Evolutionary conservation across 2,329 filamentous ascomycete genomes (phyloP).

Genomic region (Alternaria burnsii): DNA sequence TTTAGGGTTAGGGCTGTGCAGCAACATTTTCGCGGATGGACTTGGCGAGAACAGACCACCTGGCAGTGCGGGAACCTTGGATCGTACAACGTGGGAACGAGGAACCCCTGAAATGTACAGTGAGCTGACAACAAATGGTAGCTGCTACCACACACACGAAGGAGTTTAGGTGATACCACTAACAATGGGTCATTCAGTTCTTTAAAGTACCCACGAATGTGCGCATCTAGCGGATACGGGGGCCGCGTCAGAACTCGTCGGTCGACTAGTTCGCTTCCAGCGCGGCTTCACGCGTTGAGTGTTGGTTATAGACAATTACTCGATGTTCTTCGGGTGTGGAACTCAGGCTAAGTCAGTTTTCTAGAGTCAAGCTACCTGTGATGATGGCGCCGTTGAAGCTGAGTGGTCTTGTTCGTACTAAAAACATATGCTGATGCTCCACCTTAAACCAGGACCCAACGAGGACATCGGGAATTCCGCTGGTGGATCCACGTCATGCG

Average conservation of each 20-base stretch:
- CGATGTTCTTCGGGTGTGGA: not conserved
- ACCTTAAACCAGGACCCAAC: not conserved
- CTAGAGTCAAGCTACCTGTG: not conserved
- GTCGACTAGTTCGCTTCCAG: not conserved
- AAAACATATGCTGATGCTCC: not conserved
- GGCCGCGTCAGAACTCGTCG: not conserved
- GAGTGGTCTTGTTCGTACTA: not conserved
- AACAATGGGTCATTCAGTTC: not conserved
- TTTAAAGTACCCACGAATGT: not conserved
- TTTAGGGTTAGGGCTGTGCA: not conserved
- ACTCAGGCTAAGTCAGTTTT: not conserved
- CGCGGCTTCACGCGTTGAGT: not conserved
- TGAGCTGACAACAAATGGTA: not conserved
- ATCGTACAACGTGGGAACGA: not conserved
- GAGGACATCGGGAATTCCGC: not conserved
- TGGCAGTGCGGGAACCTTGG: not conserved
- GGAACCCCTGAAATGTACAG: not conserved
- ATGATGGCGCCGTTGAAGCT: not conserved
- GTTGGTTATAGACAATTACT: not conserved
- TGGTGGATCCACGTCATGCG: not conserved
- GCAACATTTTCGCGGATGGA: not conserved
- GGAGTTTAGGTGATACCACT: not conserved
- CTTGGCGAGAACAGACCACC: not conserved
- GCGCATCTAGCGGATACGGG: not conserved
- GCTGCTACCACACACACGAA: not conserved